phyloP scores from a whole-genome alignment of 2,329 filamentous ascomycete species.

The Lachnellula arida region DNA sequence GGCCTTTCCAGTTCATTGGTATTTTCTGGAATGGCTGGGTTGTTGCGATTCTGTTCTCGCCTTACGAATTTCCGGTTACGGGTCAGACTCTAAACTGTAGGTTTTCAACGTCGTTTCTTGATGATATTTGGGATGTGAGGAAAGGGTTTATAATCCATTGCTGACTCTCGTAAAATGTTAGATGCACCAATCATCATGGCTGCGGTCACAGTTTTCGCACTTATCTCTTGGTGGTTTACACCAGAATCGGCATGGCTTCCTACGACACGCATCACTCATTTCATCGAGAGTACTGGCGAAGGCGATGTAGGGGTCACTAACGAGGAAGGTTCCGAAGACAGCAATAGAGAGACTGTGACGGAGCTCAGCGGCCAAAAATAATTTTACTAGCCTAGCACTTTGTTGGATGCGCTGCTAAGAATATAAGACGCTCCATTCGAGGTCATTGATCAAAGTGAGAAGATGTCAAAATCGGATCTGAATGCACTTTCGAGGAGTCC shows the following conservation, averaged over 20 bases:
- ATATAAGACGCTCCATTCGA: too few relatives aligned
- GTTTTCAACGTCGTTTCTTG: conserved; percentile 13
- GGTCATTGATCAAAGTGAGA: too few relatives aligned
- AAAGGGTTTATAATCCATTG: not conserved
- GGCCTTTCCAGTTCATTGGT: conserved; percentile 43
- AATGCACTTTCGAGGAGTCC: too few relatives aligned
- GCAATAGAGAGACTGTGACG: too few relatives aligned
- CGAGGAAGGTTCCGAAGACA: too few relatives aligned
- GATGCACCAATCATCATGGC: conserved; percentile 49
- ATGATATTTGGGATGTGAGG: too few relatives aligned
- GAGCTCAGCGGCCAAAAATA: too few relatives aligned
- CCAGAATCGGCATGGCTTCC: conserved; percentile 44
- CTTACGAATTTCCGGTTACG: conserved; percentile 41
- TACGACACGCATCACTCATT: conserved; percentile 10
- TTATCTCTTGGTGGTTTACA: conserved; percentile 45
- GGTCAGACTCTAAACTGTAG: conserved; percentile 41
- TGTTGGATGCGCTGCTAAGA: too few relatives aligned
- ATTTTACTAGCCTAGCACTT: too few relatives aligned
- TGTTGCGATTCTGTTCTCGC: conserved; percentile 43
- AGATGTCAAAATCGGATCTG: too few relatives aligned
- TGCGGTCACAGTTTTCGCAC: conserved; percentile 43
- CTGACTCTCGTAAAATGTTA: conserved; percentile 12
- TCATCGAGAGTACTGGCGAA: not conserved
- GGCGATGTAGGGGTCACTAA: too few relatives aligned
- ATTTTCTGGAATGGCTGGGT: conserved; percentile 48